These are phyloP conservation scores for Brassica rapa DNA, from an alignment of 345 rosid species.

Conservation along the genomic window DNA sequence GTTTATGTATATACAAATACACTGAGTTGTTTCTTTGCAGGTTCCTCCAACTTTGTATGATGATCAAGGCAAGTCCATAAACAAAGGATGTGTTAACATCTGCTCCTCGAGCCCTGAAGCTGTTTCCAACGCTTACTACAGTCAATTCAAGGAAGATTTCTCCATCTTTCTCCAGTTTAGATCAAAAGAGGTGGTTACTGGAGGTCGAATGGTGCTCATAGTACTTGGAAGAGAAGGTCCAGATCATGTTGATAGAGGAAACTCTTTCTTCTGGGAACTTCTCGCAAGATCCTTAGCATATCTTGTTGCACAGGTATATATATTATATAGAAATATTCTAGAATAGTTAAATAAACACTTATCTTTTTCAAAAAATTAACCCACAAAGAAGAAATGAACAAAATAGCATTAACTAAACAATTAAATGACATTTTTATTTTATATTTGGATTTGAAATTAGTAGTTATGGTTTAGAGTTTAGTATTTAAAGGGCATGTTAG, in stretches of 20 bases:
- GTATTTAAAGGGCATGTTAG: no score
- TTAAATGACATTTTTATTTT: no score
- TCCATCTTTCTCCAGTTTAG: background rate
- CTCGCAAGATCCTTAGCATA: slow-evolving; percentile 56
- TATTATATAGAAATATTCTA: no score
- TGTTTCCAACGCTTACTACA: background rate
- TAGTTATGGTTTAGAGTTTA: no score
- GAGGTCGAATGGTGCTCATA: background rate
- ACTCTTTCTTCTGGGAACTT: slow-evolving; percentile 53
- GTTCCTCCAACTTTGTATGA: slow-evolving; percentile 53
- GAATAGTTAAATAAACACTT: no score
- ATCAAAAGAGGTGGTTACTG: background rate
- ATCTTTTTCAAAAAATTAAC: no score
- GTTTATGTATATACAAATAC: background rate
- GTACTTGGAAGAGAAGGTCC: background rate
- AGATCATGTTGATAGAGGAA: background rate
- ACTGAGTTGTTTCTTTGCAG: slow-evolving; percentile 39
- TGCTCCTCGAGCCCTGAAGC: background rate
- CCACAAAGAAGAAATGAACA: no score
- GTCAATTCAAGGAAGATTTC: background rate
- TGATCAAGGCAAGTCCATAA: background rate
- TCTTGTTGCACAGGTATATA: slow-evolving; percentile 59
- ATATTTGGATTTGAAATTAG: no score
- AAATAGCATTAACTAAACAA: no score
- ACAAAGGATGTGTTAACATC: background rate